Evolutionary conservation across 2,329 filamentous ascomycete genomes (phyloP), one percentile per base, ranked within the genome.

Genomic region (Berkeleyomyces rouxiae): DNA sequence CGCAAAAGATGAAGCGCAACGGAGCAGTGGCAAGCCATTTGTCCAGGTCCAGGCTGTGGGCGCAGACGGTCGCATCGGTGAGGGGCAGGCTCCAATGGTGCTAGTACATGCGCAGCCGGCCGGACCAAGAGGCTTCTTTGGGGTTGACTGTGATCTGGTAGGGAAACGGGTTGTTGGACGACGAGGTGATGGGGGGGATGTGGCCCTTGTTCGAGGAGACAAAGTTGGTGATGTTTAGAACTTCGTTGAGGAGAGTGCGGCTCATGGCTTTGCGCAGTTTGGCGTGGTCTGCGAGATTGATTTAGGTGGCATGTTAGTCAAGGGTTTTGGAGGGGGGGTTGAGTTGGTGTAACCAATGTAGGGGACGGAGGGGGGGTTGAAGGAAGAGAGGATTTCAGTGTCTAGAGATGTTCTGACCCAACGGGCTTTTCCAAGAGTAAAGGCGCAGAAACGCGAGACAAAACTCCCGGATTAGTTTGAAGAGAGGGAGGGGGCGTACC

Each of bases 131-230:
- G 66, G 87, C 85, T 65, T 85, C 80, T 70, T 89, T 89, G 63
- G 89, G 89, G 70, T 95, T 93, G 64, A 97, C 83, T 65, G 86
- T 82, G 70, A 97, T 95, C 73, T 91, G 87, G 74, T 95, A 97
- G 0, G 92, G 92, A 70, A 97, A 99, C 0, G 93, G 92, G 72
- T 97, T 97, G 58, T 87, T 89, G 70, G 85, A 90, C 31, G 90
- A 93, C 7, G 90, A 95, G 67, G 90, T 96, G 69, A 97, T 97
- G 59, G 92, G 93, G 1, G 93, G 93, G 67, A 99, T 97, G 73
- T 97, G 93, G 70, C 95, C 89, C 72, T 95, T 95, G 74, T 96
- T 87, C 60, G 82, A 78, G 74, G 95, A 95, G 69, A 89, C 90
- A 61, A 88, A 87, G 66, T 84, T 86, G 68, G 96, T 83, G 69